phyloP scores from a whole-genome alignment of 108 stramenopile genomes.

The Mayamaea pseudoterrestris region DNA sequence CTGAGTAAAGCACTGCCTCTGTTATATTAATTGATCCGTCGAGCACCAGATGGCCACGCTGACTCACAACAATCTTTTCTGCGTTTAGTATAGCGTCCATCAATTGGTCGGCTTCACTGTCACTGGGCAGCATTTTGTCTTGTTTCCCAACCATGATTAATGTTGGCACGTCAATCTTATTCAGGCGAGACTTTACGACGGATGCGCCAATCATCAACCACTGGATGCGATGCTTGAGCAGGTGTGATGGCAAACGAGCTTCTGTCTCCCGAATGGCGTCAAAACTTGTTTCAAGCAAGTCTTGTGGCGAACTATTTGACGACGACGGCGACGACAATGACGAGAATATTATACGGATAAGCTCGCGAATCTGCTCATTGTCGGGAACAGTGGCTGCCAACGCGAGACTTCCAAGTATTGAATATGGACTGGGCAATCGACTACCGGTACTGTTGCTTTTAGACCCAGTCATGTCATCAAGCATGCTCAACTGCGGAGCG shows the following conservation, averaged over 20 bases:
- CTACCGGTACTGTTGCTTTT: slow-evolving; percentile 15
- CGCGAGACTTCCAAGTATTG: slow-evolving; percentile 44
- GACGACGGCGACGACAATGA: slow-evolving; percentile 6
- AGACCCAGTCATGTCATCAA: slow-evolving; percentile 27
- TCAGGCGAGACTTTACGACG: slow-evolving; percentile 37
- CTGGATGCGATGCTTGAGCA: slow-evolving; percentile 56
- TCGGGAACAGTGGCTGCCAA: slow-evolving; percentile 47
- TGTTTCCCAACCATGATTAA: slow-evolving; percentile 59
- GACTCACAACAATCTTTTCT: slow-evolving; percentile 40
- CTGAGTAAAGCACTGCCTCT: slow-evolving; percentile 66
- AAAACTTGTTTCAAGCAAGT: slow-evolving; percentile 14
- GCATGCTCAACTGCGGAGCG: slow-evolving; percentile 33
- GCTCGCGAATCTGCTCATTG: slow-evolving; percentile 28
- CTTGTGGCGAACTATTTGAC: not conserved
- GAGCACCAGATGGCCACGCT: slow-evolving; percentile 68
- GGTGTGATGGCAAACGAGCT: slow-evolving; percentile 40
- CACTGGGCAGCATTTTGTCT: slow-evolving; percentile 67
- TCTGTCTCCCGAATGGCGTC: slow-evolving; percentile 46
- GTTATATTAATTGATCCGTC: slow-evolving; percentile 74
- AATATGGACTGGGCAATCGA: slow-evolving; percentile 50
- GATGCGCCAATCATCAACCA: slow-evolving; percentile 64
- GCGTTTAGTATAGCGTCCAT: slow-evolving; percentile 38
- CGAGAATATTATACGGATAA: slow-evolving; percentile 33
- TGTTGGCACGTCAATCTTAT: slow-evolving; percentile 44
- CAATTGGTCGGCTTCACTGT: slow-evolving; percentile 47